Base-by-base conservation (phyloP, 768 basidiomycete genomes). In the Mycena maculata region DNA sequence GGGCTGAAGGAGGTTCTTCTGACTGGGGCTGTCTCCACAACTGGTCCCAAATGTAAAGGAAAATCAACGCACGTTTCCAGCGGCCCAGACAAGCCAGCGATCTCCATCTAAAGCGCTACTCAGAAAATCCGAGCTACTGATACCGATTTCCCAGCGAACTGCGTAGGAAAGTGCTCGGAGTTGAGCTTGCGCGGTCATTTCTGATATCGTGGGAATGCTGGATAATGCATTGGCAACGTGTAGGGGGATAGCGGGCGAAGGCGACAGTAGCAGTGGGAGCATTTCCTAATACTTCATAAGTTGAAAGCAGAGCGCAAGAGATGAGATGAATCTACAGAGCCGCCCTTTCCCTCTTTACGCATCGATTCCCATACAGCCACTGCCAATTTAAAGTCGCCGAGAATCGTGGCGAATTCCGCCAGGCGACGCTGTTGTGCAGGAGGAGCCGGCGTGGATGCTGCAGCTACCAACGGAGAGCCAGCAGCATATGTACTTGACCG, bases 361-460 rank as follows among this genome's bases (percentile, higher is more conserved):
- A 95, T 75, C 4, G 90, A 83, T 75, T 98, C 98, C 92, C 96
- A 99, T 4, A 96, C 88, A 10, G 81, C 79, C 3, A 87, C 82
- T 0, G 96, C 97, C 33, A 96, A 84, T 71, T 93, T 95, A 76
- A 90, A 89, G 78, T 99, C 98, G 4, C 95, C 92, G 3, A 99
- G 79, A 64, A 96, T 88, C 22, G 98, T 98, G 11, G 95, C 90
- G 79, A 99, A 96, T 77, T 99, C 98, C 12, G 96, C 98, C 4
- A 99, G 82, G n/a, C 97, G 89, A 48, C 95, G 86, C 69, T 91
- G 89, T 72, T 92, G 93, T 6, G 90, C 84, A 9, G 88, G 88
- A 9, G 86, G 84, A 28, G 83, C 74, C 42, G 68, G 53, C 2
- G 63, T 44, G 16, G 48, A 45, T 47, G 63, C 68, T 41, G 61